These are phyloP conservation scores for Aspergillus pseudoviridinutans DNA, from an alignment of 2,329 filamentous ascomycete genomes.

Conservation along the genomic window DNA sequence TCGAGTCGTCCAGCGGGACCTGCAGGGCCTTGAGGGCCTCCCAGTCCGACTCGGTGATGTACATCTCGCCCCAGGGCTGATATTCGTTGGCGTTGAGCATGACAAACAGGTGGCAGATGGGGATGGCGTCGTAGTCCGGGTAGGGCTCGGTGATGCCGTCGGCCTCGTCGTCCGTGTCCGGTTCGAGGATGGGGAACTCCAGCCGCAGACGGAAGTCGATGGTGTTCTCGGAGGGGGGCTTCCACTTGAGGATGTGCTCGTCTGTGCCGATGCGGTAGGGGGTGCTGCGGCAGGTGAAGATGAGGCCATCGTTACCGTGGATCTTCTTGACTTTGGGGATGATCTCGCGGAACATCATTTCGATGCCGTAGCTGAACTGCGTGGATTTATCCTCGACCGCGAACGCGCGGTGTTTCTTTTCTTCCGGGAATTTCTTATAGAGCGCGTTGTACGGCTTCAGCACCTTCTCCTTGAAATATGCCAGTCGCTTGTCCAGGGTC, in stretches of 20 bases:
- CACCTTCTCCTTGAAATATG: conserved; percentile 75
- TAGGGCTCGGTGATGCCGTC: conserved; percentile 62
- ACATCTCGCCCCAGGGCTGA: conserved; percentile 62
- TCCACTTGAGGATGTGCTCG: conserved; percentile 94
- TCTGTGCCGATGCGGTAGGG: conserved; percentile 89
- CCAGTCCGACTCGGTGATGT: conserved; percentile 76
- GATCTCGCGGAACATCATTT: conserved; percentile 86
- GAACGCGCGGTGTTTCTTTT: conserved; percentile 70
- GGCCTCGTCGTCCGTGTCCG: conserved; percentile 62
- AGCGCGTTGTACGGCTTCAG: conserved; percentile 73
- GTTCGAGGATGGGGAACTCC: conserved; percentile 68
- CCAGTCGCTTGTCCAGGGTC: conserved; percentile 82
- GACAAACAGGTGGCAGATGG: conserved; percentile 68
- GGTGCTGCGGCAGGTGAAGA: conserved; percentile 91
- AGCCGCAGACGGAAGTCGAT: conserved; percentile 84
- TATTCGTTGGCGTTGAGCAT: conserved; percentile 64
- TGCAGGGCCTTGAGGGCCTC: conserved; percentile 68
- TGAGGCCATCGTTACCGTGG: conserved; percentile 93
- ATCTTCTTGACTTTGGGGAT: conserved; percentile 68
- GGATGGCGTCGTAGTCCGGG: conserved; percentile 75
- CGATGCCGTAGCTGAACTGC: conserved; percentile 81
- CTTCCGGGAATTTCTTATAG: conserved; percentile 69
- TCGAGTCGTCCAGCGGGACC: conserved; percentile 75
- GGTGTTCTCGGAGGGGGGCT: conserved; percentile 90
- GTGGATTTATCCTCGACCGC: conserved; percentile 83